Conservation (phyloP, 1,284 basidiomycete species). For the Calocybe gambosa region DNA sequence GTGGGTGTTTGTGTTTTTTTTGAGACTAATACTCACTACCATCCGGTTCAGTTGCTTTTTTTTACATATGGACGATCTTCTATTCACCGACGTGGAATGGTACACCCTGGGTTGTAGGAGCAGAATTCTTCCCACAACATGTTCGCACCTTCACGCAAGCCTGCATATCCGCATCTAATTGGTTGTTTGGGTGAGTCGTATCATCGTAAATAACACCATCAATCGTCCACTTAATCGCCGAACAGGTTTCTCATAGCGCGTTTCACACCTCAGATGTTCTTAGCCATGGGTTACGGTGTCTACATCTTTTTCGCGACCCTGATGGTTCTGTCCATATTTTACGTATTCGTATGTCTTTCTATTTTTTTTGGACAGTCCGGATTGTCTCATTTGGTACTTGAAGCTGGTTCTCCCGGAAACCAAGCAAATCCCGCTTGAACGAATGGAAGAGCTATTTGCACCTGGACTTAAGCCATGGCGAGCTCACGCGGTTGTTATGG, state of each 20-base stretch:
- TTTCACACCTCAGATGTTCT: conserved; percentile 33
- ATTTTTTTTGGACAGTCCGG: not conserved
- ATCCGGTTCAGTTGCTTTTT: conserved; percentile 23
- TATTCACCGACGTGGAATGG: conserved; percentile 33
- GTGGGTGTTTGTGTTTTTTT: conserved; percentile 13
- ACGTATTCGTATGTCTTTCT: conserved; percentile 23
- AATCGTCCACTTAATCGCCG: not conserved
- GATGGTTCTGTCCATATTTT: conserved; percentile 28
- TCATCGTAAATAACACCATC: not conserved
- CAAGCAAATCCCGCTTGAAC: conserved; percentile 30
- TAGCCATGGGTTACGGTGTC: conserved; percentile 30
- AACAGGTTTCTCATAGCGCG: conserved; percentile 27
- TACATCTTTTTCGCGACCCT: conserved; percentile 32
- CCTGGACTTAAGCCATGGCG: conserved; percentile 19
- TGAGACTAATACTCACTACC: not conserved
- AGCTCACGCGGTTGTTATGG: conserved; percentile 23
- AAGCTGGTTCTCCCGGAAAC: conserved; percentile 29
- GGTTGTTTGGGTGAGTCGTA: conserved; percentile 22
- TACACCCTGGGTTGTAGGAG: conserved; percentile 28
- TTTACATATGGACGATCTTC: conserved; percentile 32
- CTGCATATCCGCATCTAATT: conserved; percentile 29
- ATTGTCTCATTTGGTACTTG: not conserved
- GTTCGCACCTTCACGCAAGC: conserved; percentile 30
- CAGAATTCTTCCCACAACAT: conserved; percentile 32
- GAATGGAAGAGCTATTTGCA: conserved; percentile 32